Evolutionary conservation across 306 rosid species (phyloP), one percentile per base, ranked within the genome.

Genomic region (Vachellia pachyceras): DNA sequence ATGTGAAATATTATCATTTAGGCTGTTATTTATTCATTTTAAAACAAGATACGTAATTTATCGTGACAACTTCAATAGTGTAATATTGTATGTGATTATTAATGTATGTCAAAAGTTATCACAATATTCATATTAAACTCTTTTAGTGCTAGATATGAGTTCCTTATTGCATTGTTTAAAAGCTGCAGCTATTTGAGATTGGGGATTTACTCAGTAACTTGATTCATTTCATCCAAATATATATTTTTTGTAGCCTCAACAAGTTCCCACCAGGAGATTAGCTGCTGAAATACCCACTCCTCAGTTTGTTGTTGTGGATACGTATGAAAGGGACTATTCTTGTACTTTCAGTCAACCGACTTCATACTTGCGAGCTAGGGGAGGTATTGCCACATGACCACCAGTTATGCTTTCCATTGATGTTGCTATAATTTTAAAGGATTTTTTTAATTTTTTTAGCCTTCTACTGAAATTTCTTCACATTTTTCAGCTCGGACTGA

Each of bases 321-420:
- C 95, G 17, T 91, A 91, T 74, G 95, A 91, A 82, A 69, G 91
- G 67, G 95, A 91, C 82, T 91, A 91, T 76, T 87, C 92, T 25
- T 86, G 91, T 81, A 89, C 91, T 37, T 91, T 91, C 49, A 55
- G 42, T 54, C 92, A 89, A 55, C 91, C 95, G 66, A 91, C 76
- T 74, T 91, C 92, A 7, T 89, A 91, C 79, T 87, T 91, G 77
- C 91, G 95, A 5, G 95, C 89, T 25, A 82, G 95, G 69, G 95
- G 92, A 85, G 94, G 94, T 90, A 44, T 72, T 73, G 74, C 55
- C 20, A 69, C 55, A 22, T 47, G 61, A 22, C 22, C 73, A 14
- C 69, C 17, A 22, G 14, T 57, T 20, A 55, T 17, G 25, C 70
- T 63, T 54, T 79, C 61, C 36, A 13, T 46, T 73, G 79, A 49